A percentile compares a stretch with the other conserved stretches of the same genome.
phyloP scores from a whole-genome alignment of 352 stramenopile genomes.

The Phytopythium mirpurense region DNA sequence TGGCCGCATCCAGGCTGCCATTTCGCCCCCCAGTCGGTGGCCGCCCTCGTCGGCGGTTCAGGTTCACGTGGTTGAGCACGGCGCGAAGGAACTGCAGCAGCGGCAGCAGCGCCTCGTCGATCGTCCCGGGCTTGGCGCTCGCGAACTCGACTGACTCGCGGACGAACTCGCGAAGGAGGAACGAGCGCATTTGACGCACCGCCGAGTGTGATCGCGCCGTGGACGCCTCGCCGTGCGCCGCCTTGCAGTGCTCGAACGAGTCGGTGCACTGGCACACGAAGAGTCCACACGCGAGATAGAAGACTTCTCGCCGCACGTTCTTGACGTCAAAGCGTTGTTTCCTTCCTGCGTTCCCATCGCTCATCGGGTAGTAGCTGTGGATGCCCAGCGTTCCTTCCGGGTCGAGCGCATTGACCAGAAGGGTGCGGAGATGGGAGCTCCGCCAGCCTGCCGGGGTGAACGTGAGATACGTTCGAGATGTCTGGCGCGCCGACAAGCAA shows the following conservation, averaged over 20 bases:
- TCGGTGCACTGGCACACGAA: conserved; percentile 58
- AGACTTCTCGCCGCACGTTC: conserved; percentile 60
- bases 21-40: background rate
- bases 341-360: conserved; percentile 9
- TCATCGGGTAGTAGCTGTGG: conserved; percentile 75
- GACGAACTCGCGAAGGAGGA: conserved; percentile 58
- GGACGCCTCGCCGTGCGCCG: conserved; percentile 3
- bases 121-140: conserved; percentile 7
- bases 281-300: conserved; percentile 72
- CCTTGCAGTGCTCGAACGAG: conserved; percentile 55
- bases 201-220: background rate
- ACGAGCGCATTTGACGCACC: conserved; percentile 40
- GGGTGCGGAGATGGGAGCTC: conserved; percentile 51
- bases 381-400: conserved; percentile 73
- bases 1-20: background rate
- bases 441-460: conserved; percentile 48
- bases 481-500: conserved; percentile 30
- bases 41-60: conserved; percentile 19
- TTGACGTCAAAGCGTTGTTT: conserved; percentile 28
- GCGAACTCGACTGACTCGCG: conserved; percentile 38
- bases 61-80: conserved; percentile 57
- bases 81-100: conserved; percentile 62
- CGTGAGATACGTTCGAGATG: conserved; percentile 74
- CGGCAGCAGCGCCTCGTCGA: conserved; percentile 62
- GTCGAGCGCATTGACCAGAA: conserved; percentile 77